phyloP scores from a whole-genome alignment of 345 rosid genomes.

The Citrus australasica region DNA sequence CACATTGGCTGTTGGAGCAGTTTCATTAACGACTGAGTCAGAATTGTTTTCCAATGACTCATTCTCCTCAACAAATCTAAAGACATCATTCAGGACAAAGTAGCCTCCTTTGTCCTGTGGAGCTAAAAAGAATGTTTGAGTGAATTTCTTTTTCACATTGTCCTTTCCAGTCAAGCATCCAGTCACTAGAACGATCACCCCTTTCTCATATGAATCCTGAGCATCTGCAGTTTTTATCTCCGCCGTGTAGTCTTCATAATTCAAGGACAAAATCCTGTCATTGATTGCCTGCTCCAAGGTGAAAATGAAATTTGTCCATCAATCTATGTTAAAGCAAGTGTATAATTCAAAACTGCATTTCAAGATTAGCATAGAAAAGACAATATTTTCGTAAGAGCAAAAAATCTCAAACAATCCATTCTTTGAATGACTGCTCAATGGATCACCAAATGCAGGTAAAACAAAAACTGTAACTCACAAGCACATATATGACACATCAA shows the following conservation, averaged over 20 bases:
- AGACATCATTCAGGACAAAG: constrained; percentile 69
- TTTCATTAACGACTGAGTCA: constrained; percentile 22
- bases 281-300: constrained; percentile 40
- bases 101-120: constrained; percentile 79
- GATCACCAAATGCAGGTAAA: neutral
- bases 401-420: neutral
- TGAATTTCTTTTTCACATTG: constrained; percentile 51
- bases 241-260: constrained; percentile 44
- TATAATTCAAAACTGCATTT: neutral
- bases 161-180: constrained; percentile 71
- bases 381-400: neutral
- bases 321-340: neutral
- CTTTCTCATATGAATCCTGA: constrained; percentile 52
- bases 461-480: neutral
- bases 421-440: neutral
- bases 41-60: constrained; percentile 26
- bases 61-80: constrained; percentile 54
- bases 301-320: neutral
- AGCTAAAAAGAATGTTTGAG: constrained; percentile 70
- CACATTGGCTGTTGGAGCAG: constrained; percentile 26
- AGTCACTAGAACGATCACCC: constrained; percentile 70
- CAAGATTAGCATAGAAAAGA: neutral
- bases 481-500: neutral
- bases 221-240: constrained; percentile 74
- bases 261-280: constrained; percentile 43